These are phyloP conservation scores for Chaetothyriales sp. DNA, from an alignment of 2,329 filamentous ascomycete genomes.

Conservation along the genomic window DNA sequence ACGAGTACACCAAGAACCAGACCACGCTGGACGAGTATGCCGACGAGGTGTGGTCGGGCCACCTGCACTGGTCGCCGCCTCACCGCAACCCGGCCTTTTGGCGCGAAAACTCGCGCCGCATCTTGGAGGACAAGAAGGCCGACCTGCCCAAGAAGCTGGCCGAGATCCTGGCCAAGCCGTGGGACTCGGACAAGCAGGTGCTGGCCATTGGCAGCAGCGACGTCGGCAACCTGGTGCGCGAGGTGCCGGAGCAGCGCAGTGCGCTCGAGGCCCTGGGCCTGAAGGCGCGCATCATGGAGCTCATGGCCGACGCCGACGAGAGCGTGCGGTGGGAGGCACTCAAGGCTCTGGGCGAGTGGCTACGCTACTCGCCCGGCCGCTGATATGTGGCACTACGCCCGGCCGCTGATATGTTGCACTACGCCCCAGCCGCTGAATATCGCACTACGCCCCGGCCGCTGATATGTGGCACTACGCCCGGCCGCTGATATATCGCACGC, in stretches of 20 bases:
- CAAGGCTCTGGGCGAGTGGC: conserved; percentile 66
- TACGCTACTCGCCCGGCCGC: conserved; percentile 54
- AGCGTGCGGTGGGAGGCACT: conserved; percentile 85
- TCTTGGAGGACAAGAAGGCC: conserved; percentile 70
- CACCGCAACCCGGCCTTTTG: conserved; percentile 80
- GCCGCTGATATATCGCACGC: no score
- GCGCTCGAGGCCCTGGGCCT: conserved; percentile 72
- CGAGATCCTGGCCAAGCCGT: conserved; percentile 69
- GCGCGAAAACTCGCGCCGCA: conserved; percentile 78
- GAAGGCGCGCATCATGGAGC: conserved; percentile 79
- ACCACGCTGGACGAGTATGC: conserved; percentile 58
- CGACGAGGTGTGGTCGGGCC: conserved; percentile 71
- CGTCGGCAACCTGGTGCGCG: conserved; percentile 73
- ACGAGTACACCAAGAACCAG: conserved; percentile 65
- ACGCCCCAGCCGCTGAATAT: no score
- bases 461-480: no score
- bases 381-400: no score
- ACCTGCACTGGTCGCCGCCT: conserved; percentile 83
- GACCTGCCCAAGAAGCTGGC: conserved; percentile 66
- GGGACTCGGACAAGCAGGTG: conserved; percentile 76
- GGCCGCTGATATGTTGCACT: no score
- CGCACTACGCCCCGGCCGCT: no score
- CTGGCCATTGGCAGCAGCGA: conserved; percentile 89
- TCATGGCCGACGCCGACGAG: conserved; percentile 84
- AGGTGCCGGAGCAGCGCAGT: conserved; percentile 69